phyloP scores from a whole-genome alignment of 2,329 filamentous ascomycete genomes.

The Trichoderma atrobrunneum region DNA sequence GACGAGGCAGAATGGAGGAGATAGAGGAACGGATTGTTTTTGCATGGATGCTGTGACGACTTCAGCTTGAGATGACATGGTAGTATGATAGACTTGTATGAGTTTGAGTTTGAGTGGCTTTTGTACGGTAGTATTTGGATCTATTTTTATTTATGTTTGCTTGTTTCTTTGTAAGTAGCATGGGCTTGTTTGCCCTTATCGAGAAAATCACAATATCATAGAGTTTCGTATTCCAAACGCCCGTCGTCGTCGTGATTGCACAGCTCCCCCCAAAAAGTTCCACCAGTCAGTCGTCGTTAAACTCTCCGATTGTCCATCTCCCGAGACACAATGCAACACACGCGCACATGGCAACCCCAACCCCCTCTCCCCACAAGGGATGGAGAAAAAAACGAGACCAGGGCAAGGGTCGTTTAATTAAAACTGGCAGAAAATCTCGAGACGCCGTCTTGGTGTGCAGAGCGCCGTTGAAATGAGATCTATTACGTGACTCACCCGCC shows the following conservation, averaged over 20 bases:
- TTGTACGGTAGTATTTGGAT: not conserved
- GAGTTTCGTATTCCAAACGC: not conserved
- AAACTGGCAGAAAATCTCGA: not conserved
- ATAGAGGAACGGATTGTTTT: not conserved
- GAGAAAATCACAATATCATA: not conserved
- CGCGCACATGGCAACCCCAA: not conserved
- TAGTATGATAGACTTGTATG: not conserved
- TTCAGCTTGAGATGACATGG: not conserved
- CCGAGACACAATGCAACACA: not conserved
- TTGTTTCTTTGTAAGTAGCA: not conserved
- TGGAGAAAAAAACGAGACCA: not conserved
- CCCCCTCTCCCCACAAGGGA: not conserved
- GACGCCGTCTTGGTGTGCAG: not conserved
- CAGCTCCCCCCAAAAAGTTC: not conserved
- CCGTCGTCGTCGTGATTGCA: not conserved
- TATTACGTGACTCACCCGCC: not conserved
- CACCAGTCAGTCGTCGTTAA: not conserved
- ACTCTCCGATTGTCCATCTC: not conserved
- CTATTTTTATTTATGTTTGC: not conserved
- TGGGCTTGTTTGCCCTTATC: not conserved
- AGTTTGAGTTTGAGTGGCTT: not conserved
- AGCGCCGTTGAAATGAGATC: constrained; percentile 9
- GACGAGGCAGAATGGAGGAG: not conserved
- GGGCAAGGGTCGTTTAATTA: not conserved
- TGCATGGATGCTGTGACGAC: not conserved